Percentiles rank a stretch among this genome's conserved stretches.
These are phyloP conservation scores for Chlorella sp. DNA, from an alignment of 139 green algal species.

Conservation along the genomic window DNA sequence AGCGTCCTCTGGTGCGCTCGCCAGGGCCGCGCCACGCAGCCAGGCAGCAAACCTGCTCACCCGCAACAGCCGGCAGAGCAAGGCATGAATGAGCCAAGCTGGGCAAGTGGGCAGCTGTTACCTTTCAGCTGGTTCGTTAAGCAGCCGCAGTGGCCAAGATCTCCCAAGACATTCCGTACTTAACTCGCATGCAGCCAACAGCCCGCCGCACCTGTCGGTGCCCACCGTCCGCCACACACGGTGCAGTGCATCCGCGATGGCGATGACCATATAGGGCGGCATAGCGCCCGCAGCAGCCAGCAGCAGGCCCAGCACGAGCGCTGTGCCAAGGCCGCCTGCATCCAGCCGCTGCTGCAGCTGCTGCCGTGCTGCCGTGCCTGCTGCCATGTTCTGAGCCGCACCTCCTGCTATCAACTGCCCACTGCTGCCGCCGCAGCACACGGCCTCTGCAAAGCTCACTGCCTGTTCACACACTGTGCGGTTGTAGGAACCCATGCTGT, in stretches of 20 bases:
- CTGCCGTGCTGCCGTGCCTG: not conserved
- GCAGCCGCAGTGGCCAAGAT: too few species aligned
- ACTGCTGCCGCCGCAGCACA: constrained; percentile 27
- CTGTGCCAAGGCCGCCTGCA: not conserved
- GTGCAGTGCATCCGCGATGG: constrained; percentile 51
- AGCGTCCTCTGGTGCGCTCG: constrained; percentile 23
- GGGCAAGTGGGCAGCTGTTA: too few species aligned
- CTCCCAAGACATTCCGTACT: too few species aligned
- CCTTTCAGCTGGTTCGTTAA: too few species aligned
- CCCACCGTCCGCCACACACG: constrained; percentile 51
- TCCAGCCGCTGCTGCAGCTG: constrained; percentile 7
- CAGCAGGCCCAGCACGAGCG: constrained; percentile 52
- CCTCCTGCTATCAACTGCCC: too few species aligned
- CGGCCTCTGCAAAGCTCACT: constrained; percentile 34
- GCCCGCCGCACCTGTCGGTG: constrained; percentile 14
- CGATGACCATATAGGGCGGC: constrained; percentile 61
- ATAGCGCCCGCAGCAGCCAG: constrained; percentile 56
- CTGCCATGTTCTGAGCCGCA: too few species aligned
- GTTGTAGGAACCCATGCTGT: constrained; percentile 35
- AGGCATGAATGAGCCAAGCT: too few species aligned
- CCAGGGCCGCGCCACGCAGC: constrained; percentile 43
- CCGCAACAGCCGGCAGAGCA: too few species aligned
- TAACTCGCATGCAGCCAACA: not conserved
- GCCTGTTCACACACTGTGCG: constrained; percentile 41
- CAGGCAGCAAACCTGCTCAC: constrained; percentile 35